Conservation (phyloP, 108 stramenopile genomes). For the Fragilariopsis cylindrus region DNA sequence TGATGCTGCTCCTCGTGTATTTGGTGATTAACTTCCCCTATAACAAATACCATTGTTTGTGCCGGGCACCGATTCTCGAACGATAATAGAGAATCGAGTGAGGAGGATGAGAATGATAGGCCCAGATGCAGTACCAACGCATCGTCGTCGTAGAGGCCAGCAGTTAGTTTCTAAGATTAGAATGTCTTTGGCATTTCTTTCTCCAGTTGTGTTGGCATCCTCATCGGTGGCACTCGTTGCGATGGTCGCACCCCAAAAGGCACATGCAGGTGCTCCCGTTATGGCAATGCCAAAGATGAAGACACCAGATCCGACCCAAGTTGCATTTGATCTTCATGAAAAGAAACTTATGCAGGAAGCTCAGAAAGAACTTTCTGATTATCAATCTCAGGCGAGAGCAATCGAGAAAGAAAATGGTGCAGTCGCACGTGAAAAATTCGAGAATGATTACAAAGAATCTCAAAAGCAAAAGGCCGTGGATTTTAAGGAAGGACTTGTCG, state of each 20-base stretch:
- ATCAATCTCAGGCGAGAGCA: conserved; percentile 51
- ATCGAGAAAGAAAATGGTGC: conserved; percentile 62
- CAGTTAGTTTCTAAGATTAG: conserved; percentile 12
- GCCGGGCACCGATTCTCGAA: background rate
- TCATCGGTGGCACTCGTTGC: conserved; percentile 6
- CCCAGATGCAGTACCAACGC: conserved; percentile 1
- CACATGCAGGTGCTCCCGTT: conserved; percentile 72
- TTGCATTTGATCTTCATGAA: conserved; percentile 44
- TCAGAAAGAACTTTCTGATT: conserved; percentile 41
- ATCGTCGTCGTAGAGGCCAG: background rate
- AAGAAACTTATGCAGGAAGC: conserved; percentile 30
- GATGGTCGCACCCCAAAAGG: conserved; percentile 16
- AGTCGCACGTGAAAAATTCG: conserved; percentile 58
- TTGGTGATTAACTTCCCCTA: background rate
- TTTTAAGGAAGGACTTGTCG: conserved; percentile 38
- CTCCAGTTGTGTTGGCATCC: conserved; percentile 21
- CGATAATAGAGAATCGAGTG: background rate
- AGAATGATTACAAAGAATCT: conserved; percentile 56
- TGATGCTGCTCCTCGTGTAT: background rate
- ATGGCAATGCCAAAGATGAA: conserved; percentile 62
- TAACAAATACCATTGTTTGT: background rate
- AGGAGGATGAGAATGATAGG: background rate
- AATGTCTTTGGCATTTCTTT: conserved; percentile 16
- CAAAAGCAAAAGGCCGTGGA: conserved; percentile 40
- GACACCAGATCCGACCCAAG: conserved; percentile 51